Percentiles rank a stretch among this genome's conserved stretches.
phyloP scores from a whole-genome alignment of 2,329 filamentous ascomycete genomes.

The Colletotrichum zoysiae region DNA sequence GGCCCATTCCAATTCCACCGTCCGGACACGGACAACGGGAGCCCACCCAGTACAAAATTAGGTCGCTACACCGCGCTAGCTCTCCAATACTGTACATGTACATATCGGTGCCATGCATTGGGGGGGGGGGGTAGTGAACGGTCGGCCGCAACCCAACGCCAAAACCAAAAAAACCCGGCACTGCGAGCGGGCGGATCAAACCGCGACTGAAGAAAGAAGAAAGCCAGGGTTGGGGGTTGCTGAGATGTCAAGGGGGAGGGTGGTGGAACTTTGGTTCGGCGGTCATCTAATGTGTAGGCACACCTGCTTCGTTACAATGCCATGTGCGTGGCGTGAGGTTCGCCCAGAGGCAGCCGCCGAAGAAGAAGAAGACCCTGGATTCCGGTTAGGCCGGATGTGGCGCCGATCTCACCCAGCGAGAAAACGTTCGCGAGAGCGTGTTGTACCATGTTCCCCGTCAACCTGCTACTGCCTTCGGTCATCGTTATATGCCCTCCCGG shows the following conservation, averaged over 20 bases:
- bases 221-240: not conserved
- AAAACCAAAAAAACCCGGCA: constrained; percentile 25
- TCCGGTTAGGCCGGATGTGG: constrained; percentile 36
- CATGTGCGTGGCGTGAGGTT: constrained; percentile 33
- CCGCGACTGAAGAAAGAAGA: not conserved
- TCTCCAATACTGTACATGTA: not conserved
- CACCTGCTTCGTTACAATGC: constrained; percentile 3
- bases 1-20: not conserved
- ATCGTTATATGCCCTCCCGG: constrained; percentile 3
- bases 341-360: constrained; percentile 34
- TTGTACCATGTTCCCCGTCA: constrained; percentile 11
- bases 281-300: not conserved
- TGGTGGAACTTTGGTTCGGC: not conserved
- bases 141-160: constrained; percentile 14
- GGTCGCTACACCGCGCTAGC: constrained; percentile 18
- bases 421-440: constrained; percentile 9
- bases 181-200: constrained; percentile 22
- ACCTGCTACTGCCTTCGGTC: constrained; percentile 1
- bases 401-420: constrained; percentile 6
- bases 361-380: constrained; percentile 30
- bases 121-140: not conserved
- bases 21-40: constrained; percentile 4
- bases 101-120: constrained; percentile 22
- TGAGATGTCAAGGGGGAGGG: constrained; percentile 3
- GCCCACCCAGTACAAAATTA: constrained; percentile 4